Conservation (phyloP, 257 asterid genomes). For the Lycium ferocissimum region DNA sequence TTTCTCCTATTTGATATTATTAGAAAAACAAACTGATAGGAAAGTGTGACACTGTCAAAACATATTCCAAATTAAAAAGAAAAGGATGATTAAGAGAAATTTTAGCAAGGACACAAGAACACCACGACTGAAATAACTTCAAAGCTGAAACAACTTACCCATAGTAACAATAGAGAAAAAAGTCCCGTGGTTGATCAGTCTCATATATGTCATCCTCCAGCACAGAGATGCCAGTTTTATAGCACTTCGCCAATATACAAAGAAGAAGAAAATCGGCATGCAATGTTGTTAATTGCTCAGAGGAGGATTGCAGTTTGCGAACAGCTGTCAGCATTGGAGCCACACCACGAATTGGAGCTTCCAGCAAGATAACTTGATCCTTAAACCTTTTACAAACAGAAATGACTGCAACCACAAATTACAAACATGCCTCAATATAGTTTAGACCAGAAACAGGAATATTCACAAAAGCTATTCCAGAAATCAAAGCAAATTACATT, state of each 20-base stretch:
- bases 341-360: slow-evolving; percentile 86
- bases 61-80: not conserved
- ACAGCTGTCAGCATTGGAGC: slow-evolving; percentile 78
- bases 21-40: not conserved
- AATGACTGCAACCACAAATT: slow-evolving; percentile 64
- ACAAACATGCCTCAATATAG: slow-evolving; percentile 35
- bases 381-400: slow-evolving; percentile 81
- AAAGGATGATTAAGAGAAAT: not conserved
- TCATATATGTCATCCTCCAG: slow-evolving; percentile 77
- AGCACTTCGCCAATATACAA: slow-evolving; percentile 82
- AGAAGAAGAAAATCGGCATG: slow-evolving; percentile 90
- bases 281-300: slow-evolving; percentile 82
- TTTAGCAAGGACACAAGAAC: not conserved
- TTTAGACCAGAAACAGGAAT: not conserved
- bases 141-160: slow-evolving; percentile 61
- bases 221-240: slow-evolving; percentile 73
- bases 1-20: not conserved
- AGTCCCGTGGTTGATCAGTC: slow-evolving; percentile 89
- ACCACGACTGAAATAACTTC: not conserved
- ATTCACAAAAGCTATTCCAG: not conserved
- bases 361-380: slow-evolving; percentile 70
- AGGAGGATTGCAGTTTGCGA: slow-evolving; percentile 70
- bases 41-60: not conserved
- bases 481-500: slow-evolving; percentile 52
- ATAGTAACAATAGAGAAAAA: slow-evolving; percentile 84